Conservation (phyloP, 352 stramenopile species). For the Globisporangium rhizosaccharum region DNA sequence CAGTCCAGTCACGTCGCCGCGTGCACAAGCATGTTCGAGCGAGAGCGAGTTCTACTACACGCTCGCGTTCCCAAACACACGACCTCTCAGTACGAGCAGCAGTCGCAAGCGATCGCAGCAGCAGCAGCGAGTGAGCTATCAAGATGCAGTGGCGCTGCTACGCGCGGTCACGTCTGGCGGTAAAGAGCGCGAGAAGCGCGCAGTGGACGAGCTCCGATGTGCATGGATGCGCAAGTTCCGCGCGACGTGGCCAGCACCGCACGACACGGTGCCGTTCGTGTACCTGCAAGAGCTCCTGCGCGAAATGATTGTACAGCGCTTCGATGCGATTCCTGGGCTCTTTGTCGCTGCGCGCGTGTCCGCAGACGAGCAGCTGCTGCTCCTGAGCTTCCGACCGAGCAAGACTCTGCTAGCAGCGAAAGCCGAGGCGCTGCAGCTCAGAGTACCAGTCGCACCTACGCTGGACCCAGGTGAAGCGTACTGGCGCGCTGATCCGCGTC, state of each 20-base stretch:
- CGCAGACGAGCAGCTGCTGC: conserved; percentile 18
- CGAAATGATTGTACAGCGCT: conserved; percentile 59
- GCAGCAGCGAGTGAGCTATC: conserved; percentile 38
- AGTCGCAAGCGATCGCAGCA: neutral
- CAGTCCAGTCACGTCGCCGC: conserved; percentile 43
- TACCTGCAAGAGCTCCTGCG: conserved; percentile 66
- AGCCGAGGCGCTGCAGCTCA: conserved; percentile 36
- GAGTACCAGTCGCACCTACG: conserved; percentile 40
- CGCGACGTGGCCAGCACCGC: conserved; percentile 39
- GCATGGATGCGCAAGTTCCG: conserved; percentile 17
- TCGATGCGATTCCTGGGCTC: conserved; percentile 43
- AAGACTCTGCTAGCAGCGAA: conserved; percentile 33
- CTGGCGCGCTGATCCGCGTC: conserved; percentile 21
- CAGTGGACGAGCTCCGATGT: conserved; percentile 25
- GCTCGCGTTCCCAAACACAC: conserved; percentile 57
- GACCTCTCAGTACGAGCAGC: neutral
- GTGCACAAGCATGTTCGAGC: conserved; percentile 1
- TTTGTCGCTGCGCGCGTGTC: conserved; percentile 26
- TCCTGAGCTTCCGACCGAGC: conserved; percentile 54
- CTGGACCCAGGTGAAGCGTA: conserved; percentile 39
- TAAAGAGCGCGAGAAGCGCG: conserved; percentile 30
- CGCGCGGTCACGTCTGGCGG: conserved; percentile 44
- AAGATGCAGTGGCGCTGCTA: conserved; percentile 40
- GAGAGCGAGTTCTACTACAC: conserved; percentile 68
- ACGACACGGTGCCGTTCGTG: conserved; percentile 45